phyloP scores from a whole-genome alignment of 306 rosid species.

The Begonia fuchsioides region DNA sequence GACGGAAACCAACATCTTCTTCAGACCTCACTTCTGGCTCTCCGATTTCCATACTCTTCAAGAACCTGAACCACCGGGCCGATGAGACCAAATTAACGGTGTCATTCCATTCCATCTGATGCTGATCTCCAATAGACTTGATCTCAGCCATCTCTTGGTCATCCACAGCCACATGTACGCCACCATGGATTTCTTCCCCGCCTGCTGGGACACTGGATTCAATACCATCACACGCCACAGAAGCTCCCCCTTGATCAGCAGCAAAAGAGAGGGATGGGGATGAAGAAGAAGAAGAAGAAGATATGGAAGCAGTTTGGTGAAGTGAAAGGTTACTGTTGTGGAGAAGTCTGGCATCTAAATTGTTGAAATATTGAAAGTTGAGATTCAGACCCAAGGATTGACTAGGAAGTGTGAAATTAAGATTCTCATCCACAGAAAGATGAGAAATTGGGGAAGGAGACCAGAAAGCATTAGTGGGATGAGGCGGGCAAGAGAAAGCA shows the following conservation, averaged over 20 bases:
- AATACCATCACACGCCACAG: not conserved
- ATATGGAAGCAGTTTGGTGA: slow-evolving; percentile 14
- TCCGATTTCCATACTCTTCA: slow-evolving; percentile 29
- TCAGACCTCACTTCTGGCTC: slow-evolving; percentile 25
- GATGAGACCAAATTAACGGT: slow-evolving; percentile 14
- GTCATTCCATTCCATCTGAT: slow-evolving; percentile 11
- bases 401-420: slow-evolving; percentile 48
- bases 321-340: slow-evolving; percentile 11
- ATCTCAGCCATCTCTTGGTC: slow-evolving; percentile 82
- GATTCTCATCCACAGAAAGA: slow-evolving; percentile 25
- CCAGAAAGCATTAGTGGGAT: slow-evolving; percentile 7
- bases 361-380: slow-evolving; percentile 61
- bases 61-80: slow-evolving; percentile 76
- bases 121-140: slow-evolving; percentile 39
- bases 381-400: slow-evolving; percentile 83
- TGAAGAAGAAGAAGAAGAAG: slow-evolving; percentile 33
- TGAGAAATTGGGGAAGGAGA: slow-evolving; percentile 21
- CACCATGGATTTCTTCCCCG: slow-evolving; percentile 17
- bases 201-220: not conserved
- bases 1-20: slow-evolving; percentile 15
- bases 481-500: slow-evolving; percentile 17
- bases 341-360: slow-evolving; percentile 28
- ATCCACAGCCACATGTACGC: slow-evolving; percentile 56
- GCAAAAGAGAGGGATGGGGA: not conserved
- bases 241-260: slow-evolving; percentile 1